These are phyloP conservation scores for Quercus alba DNA, from an alignment of 306 rosid species.

Conservation along the genomic window DNA sequence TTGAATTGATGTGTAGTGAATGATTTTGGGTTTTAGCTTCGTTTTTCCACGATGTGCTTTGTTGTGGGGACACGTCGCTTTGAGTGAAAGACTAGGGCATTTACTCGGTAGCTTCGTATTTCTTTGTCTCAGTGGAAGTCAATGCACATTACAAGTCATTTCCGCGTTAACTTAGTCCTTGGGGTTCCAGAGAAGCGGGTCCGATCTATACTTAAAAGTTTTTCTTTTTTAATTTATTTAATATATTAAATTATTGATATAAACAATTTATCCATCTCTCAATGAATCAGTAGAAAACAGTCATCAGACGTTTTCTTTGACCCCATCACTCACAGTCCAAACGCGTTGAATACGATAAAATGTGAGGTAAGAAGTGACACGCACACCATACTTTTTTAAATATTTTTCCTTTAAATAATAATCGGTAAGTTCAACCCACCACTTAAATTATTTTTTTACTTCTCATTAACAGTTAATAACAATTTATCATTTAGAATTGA, in stretches of 20 bases:
- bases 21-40: not conserved
- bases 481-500: no score
- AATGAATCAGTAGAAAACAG: no score
- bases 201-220: not conserved
- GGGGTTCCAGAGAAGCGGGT: not conserved
- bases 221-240: no score
- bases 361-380: fast-evolving
- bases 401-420: no score
- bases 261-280: no score
- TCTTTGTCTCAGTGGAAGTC: slow-evolving; percentile 1
- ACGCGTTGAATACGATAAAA: no score
- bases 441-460: no score
- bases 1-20: not conserved
- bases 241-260: no score
- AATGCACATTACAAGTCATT: not conserved
- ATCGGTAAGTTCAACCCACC: no score
- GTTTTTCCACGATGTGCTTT: not conserved
- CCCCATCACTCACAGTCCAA: no score
- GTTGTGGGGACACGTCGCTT: slow-evolving; percentile 1
- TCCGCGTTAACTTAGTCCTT: slow-evolving; percentile 10
- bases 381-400: no score
- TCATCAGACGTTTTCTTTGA: no score
- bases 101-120: slow-evolving; percentile 14
- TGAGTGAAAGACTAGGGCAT: slow-evolving; percentile 4
- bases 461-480: fast-evolving